Conservation (phyloP, 352 stramenopile species). For the Globisporangium iwayamae region DNA sequence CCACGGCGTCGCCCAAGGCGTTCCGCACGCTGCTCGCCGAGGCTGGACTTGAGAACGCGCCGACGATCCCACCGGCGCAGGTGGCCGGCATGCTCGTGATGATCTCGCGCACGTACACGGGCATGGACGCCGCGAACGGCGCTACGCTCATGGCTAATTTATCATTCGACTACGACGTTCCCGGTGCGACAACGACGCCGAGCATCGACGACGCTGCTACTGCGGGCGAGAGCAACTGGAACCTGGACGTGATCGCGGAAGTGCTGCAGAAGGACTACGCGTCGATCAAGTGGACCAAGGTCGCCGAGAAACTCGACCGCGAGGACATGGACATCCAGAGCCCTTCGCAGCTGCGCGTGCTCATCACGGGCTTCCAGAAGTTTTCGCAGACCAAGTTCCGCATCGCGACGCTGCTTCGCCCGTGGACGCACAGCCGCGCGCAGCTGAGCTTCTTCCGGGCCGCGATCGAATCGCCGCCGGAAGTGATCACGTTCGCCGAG, state of each 20-base stretch:
- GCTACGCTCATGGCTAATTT: conserved; percentile 79
- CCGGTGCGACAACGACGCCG: conserved; percentile 16
- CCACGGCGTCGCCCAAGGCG: conserved; percentile 67
- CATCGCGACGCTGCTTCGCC: conserved; percentile 59
- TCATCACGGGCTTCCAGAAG: conserved; percentile 77
- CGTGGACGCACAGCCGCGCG: conserved; percentile 77
- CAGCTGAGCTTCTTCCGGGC: conserved; percentile 77
- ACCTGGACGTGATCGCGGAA: conserved; percentile 83
- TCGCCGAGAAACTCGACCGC: conserved; percentile 81
- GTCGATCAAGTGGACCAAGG: conserved; percentile 85
- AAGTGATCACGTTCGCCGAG: conserved; percentile 79
- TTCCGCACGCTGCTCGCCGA: conserved; percentile 85
- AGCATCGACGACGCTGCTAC: conserved; percentile 25
- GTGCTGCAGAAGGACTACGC: conserved; percentile 82
- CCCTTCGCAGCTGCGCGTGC: conserved; percentile 55
- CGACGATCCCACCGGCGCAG: conserved; percentile 81
- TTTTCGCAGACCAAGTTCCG: conserved; percentile 83
- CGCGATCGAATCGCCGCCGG: conserved; percentile 72
- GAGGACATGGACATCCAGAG: conserved; percentile 69
- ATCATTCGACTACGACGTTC: conserved; percentile 70
- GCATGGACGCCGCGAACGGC: conserved; percentile 57
- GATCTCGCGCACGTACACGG: conserved; percentile 78
- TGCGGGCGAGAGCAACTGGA: conserved; percentile 35
- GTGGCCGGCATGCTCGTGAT: conserved; percentile 88
- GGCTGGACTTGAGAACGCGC: conserved; percentile 71